These are phyloP conservation scores for Dryas octopetala DNA, from an alignment of 306 rosid genomes.

Conservation along the genomic window DNA sequence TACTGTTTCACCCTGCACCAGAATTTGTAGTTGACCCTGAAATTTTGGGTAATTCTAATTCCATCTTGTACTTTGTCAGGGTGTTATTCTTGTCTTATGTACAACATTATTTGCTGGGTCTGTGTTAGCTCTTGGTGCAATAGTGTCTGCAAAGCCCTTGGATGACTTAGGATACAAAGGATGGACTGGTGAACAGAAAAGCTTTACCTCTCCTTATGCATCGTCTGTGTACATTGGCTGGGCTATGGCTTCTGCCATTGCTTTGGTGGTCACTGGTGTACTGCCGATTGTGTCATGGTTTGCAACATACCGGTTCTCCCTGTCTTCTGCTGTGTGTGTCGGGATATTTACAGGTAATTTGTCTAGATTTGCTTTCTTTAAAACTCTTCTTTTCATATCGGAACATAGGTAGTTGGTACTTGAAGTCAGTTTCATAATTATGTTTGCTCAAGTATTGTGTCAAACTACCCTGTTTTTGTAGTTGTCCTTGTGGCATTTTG, in stretches of 20 bases:
- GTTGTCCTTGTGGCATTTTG: constrained; percentile 87
- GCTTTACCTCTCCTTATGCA: constrained; percentile 76
- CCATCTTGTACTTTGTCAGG: constrained; percentile 49
- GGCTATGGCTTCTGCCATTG: constrained; percentile 94
- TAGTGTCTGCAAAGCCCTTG: constrained; percentile 91
- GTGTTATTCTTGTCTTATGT: constrained; percentile 68
- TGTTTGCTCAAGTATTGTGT: constrained; percentile 6
- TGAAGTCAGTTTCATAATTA: constrained; percentile 14
- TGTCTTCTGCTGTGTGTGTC: constrained; percentile 78
- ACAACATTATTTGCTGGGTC: constrained; percentile 71
- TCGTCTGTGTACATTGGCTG: constrained; percentile 91
- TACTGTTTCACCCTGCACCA: constrained; percentile 5
- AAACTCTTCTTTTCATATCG: neutral
- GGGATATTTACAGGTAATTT: constrained; percentile 83
- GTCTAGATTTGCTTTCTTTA: constrained; percentile 7
- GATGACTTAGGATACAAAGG: constrained; percentile 88
- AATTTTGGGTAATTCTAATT: constrained; percentile 26
- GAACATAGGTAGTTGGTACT: constrained; percentile 1
- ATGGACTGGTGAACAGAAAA: constrained; percentile 71
- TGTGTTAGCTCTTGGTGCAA: constrained; percentile 80
- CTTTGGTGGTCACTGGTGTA: constrained; percentile 78
- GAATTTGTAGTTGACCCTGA: constrained; percentile 2
- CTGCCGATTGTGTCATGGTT: constrained; percentile 97
- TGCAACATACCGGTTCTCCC: constrained; percentile 86
- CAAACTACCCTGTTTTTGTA: constrained; percentile 24